phyloP scores from a whole-genome alignment of 2,329 filamentous ascomycete species.

The Coniella vitis region DNA sequence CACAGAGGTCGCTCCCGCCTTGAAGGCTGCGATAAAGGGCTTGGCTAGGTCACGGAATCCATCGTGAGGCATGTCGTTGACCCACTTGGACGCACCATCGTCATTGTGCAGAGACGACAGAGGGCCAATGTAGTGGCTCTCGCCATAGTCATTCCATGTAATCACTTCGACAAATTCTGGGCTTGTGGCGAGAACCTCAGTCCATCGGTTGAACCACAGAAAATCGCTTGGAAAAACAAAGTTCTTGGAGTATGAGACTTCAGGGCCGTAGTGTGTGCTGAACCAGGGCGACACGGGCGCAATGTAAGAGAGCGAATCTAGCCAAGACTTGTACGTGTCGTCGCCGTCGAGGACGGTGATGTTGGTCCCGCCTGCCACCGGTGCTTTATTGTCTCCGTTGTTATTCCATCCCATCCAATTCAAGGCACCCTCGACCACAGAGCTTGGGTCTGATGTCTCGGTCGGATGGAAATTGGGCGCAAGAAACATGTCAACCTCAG shows the following conservation, averaged over 20 bases:
- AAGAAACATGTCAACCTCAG: slow-evolving; percentile 38
- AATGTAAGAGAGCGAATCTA: slow-evolving; percentile 23
- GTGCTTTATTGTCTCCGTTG: slow-evolving; percentile 44
- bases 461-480: slow-evolving; percentile 44
- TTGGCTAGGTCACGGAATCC: slow-evolving; percentile 49
- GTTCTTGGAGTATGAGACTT: slow-evolving; percentile 15
- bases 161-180: slow-evolving; percentile 16
- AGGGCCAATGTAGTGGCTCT: slow-evolving; percentile 16
- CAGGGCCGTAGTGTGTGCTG: slow-evolving; percentile 15
- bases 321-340: slow-evolving; percentile 26
- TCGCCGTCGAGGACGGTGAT: slow-evolving; percentile 36
- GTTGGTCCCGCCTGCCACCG: slow-evolving; percentile 26
- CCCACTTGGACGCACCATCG: slow-evolving; percentile 19
- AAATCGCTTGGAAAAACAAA: slow-evolving; percentile 16
- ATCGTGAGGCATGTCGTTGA: slow-evolving; percentile 34
- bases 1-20: slow-evolving; percentile 34
- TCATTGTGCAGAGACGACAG: slow-evolving; percentile 13
- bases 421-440: slow-evolving; percentile 35
- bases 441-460: slow-evolving; percentile 27
- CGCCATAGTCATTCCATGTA: slow-evolving; percentile 17
- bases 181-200: slow-evolving; percentile 4
- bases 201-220: slow-evolving; percentile 16
- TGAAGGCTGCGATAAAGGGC: slow-evolving; percentile 47
- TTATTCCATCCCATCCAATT: slow-evolving; percentile 33
- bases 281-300: slow-evolving; percentile 18